Evolutionary conservation across 768 basidiomycete genomes (phyloP), one percentile per base, ranked within the genome.

Genomic region (Hericium erinaceus): DNA sequence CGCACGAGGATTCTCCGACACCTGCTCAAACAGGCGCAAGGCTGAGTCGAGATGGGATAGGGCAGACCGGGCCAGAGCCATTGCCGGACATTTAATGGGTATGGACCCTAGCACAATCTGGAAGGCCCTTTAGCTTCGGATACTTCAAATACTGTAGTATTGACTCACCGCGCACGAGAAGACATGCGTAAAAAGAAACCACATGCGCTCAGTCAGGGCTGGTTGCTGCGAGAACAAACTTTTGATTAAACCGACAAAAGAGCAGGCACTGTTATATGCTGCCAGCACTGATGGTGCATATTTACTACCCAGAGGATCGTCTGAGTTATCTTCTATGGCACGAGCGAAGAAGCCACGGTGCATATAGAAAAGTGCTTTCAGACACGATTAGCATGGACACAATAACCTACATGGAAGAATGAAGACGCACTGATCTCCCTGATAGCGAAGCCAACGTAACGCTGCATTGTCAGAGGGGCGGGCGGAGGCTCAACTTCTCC

Each of bases 281-380:
- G 85, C 83, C 52, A 88, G 69, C 5, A 87, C 84, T 4, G 85
- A 87, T 18, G 76, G 80, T 4, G 80, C 80, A 64, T 81, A 88
- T 65, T 80, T 85, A 73, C 83, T 83, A 3, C 82, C 80, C 72
- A 87, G 80, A 4, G 84, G 84, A 66, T 88, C 85, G 7, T 68
- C 70, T 0, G 83, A 80, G 57, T 68, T 77, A 59, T 85, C 84
- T 63, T 84, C 82, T 56, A 88, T 67, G 0, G 85, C 84, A 57
- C 81, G 80, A 1, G 84, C 85, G 64, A 88, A 88, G 73, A 83
- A 88, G 6, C 84, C 84, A 51, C 85, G 77, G 68, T 88, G 85
- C 76, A 88, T 82, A 62, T 87, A 87, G 64, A 87, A 85, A 28
- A 86, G 68, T 12, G 81, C 84, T 85, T 60, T 24, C 24, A 1